These are phyloP conservation scores for Phytophthora cryptogea DNA, from an alignment of 352 stramenopile species.

Conservation along the genomic window DNA sequence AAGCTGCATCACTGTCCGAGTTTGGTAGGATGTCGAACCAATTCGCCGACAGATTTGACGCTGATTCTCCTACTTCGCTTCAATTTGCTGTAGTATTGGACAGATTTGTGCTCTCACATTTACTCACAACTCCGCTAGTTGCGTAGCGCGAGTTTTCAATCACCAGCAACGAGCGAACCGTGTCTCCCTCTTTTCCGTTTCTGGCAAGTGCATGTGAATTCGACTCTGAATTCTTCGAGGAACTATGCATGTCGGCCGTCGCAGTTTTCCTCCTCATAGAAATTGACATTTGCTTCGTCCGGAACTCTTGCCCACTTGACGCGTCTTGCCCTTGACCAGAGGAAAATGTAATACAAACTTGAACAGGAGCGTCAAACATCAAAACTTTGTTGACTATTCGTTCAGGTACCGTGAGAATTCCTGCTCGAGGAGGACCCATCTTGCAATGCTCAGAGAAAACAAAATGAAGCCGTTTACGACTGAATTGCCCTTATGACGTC, in stretches of 20 bases:
- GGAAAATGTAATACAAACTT: not conserved
- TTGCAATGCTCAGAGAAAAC: not conserved
- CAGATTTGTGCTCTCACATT: slow-evolving; percentile 3
- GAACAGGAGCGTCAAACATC: slow-evolving; percentile 10
- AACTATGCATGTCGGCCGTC: slow-evolving; percentile 1
- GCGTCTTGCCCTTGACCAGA: not conserved
- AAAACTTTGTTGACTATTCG: not conserved
- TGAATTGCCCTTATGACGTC: not conserved
- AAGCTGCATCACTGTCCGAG: not conserved
- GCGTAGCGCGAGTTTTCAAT: not conserved
- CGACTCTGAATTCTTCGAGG: not conserved
- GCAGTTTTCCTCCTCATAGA: slow-evolving; percentile 5
- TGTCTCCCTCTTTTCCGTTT: not conserved
- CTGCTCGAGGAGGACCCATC: not conserved
- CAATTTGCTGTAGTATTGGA: not conserved
- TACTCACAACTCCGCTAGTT: not conserved
- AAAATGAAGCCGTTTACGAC: not conserved
- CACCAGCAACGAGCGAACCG: slow-evolving; percentile 6
- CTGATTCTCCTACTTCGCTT: not conserved
- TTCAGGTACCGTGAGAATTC: not conserved
- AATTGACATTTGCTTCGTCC: not conserved
- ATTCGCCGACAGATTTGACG: not conserved
- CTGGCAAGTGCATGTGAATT: not conserved
- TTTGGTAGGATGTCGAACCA: not conserved
- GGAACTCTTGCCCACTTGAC: slow-evolving; percentile 10